Conservation (phyloP, 1,284 basidiomycete species). For the Naganishia sp. region DNA sequence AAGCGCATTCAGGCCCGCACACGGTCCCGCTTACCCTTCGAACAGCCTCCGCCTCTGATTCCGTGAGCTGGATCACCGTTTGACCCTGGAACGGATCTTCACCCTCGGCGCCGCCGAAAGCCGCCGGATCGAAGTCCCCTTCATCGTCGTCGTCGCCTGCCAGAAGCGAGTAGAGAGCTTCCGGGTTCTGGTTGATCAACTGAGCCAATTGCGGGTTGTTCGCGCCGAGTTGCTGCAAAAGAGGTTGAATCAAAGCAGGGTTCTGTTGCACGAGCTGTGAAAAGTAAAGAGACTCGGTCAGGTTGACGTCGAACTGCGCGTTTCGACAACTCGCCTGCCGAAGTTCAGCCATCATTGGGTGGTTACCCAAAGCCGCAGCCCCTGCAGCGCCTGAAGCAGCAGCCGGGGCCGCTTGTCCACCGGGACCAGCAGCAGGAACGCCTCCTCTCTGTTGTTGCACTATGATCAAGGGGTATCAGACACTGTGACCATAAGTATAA, state of each 20-base stretch:
- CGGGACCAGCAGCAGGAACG: constrained; percentile 44
- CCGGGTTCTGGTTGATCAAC: constrained; percentile 67
- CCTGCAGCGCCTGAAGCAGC: constrained; percentile 36
- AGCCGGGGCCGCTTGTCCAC: constrained; percentile 39
- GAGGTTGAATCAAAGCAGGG: constrained; percentile 71
- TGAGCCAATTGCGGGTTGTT: constrained; percentile 74
- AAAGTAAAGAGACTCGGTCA: background rate
- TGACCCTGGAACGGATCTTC: constrained; percentile 58
- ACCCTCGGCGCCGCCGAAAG: constrained; percentile 53
- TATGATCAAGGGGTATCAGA: constrained; percentile 34
- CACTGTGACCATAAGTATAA: background rate
- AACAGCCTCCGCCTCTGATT: constrained; percentile 82
- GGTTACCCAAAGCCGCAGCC: constrained; percentile 58
- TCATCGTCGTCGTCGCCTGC: constrained; percentile 56
- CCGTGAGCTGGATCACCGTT: constrained; percentile 69
- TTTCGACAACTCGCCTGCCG: constrained; percentile 52
- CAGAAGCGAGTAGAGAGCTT: constrained; percentile 67
- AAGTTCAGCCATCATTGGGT: constrained; percentile 67
- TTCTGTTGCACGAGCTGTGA: constrained; percentile 68
- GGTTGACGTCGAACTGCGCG: background rate
- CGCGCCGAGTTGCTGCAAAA: constrained; percentile 77
- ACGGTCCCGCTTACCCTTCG: constrained; percentile 65
- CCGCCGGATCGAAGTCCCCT: constrained; percentile 52
- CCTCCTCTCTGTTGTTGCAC: constrained; percentile 51
- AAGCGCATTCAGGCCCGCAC: background rate